Conservation (phyloP, 169 alveolate genomes). For the Perkinsus marinus region DNA sequence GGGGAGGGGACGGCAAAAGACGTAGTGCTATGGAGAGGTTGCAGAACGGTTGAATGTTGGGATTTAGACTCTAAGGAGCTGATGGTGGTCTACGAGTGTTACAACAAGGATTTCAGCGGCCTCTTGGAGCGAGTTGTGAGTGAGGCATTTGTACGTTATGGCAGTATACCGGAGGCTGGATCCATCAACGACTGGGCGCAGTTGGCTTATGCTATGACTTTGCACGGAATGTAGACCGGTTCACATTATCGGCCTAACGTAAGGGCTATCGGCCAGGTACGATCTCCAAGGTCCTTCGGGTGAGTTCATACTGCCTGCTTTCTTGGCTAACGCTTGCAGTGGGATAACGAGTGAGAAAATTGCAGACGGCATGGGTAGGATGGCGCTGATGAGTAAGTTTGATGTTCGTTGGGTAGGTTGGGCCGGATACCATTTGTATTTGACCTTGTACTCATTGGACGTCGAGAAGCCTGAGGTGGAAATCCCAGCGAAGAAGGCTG, state of each 20-base stretch:
- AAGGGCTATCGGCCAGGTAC: neutral
- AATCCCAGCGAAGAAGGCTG: slow-evolving; percentile 39
- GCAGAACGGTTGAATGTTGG: neutral
- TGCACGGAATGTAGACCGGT: neutral
- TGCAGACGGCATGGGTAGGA: neutral
- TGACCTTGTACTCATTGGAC: slow-evolving; percentile 56
- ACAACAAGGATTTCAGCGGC: neutral
- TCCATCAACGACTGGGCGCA: neutral
- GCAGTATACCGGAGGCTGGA: neutral
- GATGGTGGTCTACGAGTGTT: neutral
- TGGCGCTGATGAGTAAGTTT: neutral
- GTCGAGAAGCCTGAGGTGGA: slow-evolving; percentile 57
- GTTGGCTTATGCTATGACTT: neutral
- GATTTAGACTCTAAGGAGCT: neutral
- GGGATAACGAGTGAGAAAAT: neutral
- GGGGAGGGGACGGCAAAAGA: neutral
- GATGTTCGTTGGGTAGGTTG: slow-evolving; percentile 32
- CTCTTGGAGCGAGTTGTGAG: neutral
- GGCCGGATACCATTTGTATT: slow-evolving; percentile 53
- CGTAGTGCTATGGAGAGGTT: neutral
- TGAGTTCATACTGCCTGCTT: neutral
- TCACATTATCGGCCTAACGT: neutral
- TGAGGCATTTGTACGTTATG: neutral
- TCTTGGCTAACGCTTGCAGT: neutral
- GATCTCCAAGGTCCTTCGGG: neutral